Evolutionary conservation across 2,329 filamentous ascomycete genomes (phyloP).

Genomic region (Sclerotiophoma versabilis): DNA sequence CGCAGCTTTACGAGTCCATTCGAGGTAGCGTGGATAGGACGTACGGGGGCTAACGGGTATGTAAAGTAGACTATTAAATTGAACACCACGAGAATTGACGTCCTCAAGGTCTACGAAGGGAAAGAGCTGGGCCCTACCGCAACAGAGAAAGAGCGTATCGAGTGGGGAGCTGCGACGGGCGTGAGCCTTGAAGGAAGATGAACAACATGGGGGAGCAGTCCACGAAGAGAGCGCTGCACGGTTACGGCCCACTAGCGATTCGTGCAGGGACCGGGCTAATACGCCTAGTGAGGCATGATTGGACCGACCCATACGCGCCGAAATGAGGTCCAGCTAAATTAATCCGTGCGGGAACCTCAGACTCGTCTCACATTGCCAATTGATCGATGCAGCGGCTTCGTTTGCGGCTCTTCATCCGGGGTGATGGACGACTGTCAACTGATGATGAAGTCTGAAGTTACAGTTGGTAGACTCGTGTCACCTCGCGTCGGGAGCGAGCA

Average conservation of each 20-base stretch:
- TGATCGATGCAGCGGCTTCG: constrained; percentile 9
- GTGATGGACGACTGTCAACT: constrained; percentile 9
- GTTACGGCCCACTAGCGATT: constrained; percentile 18
- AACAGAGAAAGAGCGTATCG: constrained; percentile 46
- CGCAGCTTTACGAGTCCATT: constrained; percentile 43
- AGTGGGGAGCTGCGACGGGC: constrained; percentile 46
- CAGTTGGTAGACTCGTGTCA: constrained; percentile 8
- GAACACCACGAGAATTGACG: constrained; percentile 24
- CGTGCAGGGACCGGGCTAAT: constrained; percentile 29
- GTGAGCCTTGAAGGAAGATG: constrained; percentile 36
- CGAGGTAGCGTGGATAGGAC: constrained; percentile 27
- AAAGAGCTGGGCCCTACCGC: constrained; percentile 36
- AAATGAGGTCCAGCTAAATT: constrained; percentile 43
- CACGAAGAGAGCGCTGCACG: constrained; percentile 19
- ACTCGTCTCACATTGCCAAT: constrained; percentile 21
- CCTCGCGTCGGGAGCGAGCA: constrained; percentile 14
- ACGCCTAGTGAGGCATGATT: constrained; percentile 27
- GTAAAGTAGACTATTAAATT: constrained; percentile 24
- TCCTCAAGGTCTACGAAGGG: constrained; percentile 33
- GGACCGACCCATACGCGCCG: constrained; percentile 27
- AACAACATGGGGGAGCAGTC: constrained; percentile 37
- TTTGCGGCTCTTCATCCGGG: constrained; percentile 16
- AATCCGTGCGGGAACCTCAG: constrained; percentile 29
- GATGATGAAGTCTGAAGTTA: neutral
- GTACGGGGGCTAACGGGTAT: constrained; percentile 20